These are phyloP conservation scores for Penicillium malachiteum DNA, from an alignment of 495 filamentous ascomycete species.

Conservation along the genomic window DNA sequence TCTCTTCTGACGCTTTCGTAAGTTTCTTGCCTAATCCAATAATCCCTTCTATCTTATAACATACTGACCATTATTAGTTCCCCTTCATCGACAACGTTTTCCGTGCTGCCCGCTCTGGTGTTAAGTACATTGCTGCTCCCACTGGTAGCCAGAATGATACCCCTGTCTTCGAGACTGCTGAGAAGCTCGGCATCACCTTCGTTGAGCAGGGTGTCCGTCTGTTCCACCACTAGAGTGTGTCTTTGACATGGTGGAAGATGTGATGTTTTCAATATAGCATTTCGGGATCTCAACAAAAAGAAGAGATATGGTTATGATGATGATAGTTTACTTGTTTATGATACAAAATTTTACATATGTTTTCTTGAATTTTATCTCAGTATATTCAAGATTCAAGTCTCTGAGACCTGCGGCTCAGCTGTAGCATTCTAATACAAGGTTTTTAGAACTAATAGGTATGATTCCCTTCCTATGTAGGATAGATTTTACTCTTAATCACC, in stretches of 20 bases:
- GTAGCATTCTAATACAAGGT: too few species aligned
- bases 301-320: conserved; percentile 28
- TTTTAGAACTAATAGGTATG: too few species aligned
- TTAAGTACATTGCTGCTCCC: conserved; percentile 93
- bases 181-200: conserved; percentile 88
- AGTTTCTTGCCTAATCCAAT: conserved; percentile 35
- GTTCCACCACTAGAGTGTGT: conserved; percentile 73
- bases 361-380: neutral
- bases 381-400: too few species aligned
- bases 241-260: neutral
- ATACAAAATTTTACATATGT: conserved; percentile 27
- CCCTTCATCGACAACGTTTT: conserved; percentile 98
- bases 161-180: conserved; percentile 85
- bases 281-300: conserved; percentile 14
- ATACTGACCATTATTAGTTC: conserved; percentile 57
- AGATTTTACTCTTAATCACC: too few species aligned
- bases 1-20: conserved; percentile 94
- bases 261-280: neutral
- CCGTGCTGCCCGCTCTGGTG: conserved; percentile 81
- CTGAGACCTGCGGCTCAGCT: too few species aligned
- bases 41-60: conserved; percentile 2
- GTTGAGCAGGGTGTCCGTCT: conserved; percentile 84
- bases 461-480: too few species aligned
- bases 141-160: conserved; percentile 90
- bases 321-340: conserved; percentile 29